Base-by-base conservation (phyloP, 768 basidiomycete genomes). In the Psilocybe subaeruginosa region DNA sequence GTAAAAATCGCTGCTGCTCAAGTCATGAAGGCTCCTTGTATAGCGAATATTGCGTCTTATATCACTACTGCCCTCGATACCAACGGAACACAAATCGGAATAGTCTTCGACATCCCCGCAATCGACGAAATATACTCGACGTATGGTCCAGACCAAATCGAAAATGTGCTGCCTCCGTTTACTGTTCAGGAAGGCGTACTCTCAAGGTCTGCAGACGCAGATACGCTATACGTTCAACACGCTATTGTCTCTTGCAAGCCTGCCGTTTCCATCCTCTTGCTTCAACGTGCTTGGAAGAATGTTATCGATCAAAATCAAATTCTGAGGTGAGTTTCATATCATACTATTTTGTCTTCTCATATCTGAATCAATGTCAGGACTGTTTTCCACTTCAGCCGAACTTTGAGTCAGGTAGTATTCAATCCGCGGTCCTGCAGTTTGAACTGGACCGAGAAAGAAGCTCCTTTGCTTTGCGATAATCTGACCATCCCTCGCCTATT, bases 161-260 rank as follows among this genome's bases (percentile, higher is more conserved):
- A 74, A 48, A 52, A 54, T 11, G 58, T 76, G 30, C 59, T 80
- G 23, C 81, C 82, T 17, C 71, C 82, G 30, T 80, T 82, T 55
- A 71, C 80, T 17, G 71, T 82, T 12, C 82, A 83, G 60, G 80
- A 81, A 68, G 82, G 82, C 19, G 76, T 83, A 16, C 66, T 83
- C 53, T 75, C 77, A 52, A 74, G 77, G 37, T 78, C 80, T 4
- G 72, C 72, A 33, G 72, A 73, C n/a, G 61, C 70, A 27, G 69
- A 73, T 43, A 70, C 72, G 1, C 72, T 80, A 56, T 82, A 80
- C 64, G 78, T 82, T 9, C 81, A 82, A 54, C 81, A 82, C 63
- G 69, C 81, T 41, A 59, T 81, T 3, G 59, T 81, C 58, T 62
- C 65, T 12, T 66, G 76, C 52, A 66, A 71, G 14, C 54, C 61